Conservation (phyloP, 495 filamentous ascomycete genomes). For the Penicillium manginii region DNA sequence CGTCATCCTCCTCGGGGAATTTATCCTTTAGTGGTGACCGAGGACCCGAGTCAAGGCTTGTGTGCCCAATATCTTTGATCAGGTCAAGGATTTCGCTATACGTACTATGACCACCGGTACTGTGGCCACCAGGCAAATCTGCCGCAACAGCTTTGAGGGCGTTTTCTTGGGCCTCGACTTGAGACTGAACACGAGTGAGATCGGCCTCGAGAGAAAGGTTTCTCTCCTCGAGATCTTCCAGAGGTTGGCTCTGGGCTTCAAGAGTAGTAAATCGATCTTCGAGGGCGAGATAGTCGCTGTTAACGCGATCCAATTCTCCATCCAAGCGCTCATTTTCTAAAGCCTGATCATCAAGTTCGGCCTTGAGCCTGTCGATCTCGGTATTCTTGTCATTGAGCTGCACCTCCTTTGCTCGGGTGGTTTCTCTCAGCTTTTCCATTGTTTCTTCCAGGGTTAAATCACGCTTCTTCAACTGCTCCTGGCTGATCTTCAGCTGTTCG, state of each 20-base stretch:
- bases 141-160: constrained; percentile 47
- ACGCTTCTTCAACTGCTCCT: constrained; percentile 44
- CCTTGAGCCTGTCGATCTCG: constrained; percentile 48
- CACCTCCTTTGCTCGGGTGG: constrained; percentile 37
- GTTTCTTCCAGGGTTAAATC: constrained; percentile 45
- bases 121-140: constrained; percentile 41
- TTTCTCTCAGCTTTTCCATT: constrained; percentile 39
- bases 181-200: constrained; percentile 44
- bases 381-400: constrained; percentile 44
- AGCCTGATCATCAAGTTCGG: constrained; percentile 38
- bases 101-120: constrained; percentile 38
- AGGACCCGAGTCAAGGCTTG: constrained; percentile 17
- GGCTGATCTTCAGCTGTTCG: constrained; percentile 42
- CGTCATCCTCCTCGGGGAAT: constrained; percentile 19
- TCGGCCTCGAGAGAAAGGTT: constrained; percentile 49
- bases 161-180: constrained; percentile 48
- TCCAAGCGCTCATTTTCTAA: constrained; percentile 43
- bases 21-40: constrained; percentile 25
- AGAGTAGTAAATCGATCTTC: constrained; percentile 43
- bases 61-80: constrained; percentile 43
- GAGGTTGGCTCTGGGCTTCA: constrained; percentile 43
- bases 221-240: constrained; percentile 48
- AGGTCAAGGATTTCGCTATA: constrained; percentile 49
- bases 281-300: constrained; percentile 37
- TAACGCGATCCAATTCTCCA: constrained; percentile 37